Evolutionary conservation across 352 stramenopile genomes (phyloP).

Genomic region (Pythium scleroteichum): DNA sequence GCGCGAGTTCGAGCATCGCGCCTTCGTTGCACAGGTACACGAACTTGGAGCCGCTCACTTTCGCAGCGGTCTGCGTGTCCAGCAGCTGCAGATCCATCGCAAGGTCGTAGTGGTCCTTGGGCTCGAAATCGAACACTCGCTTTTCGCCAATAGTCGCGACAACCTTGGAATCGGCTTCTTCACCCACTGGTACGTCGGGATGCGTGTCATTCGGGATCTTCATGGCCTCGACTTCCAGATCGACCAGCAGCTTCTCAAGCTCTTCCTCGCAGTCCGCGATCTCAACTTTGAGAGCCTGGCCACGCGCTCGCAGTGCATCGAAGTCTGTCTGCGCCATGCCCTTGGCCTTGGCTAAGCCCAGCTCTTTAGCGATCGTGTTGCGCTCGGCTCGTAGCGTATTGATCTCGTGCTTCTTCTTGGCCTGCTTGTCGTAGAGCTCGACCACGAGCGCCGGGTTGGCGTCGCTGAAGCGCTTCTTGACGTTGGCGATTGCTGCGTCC

Average conservation of each 20-base stretch:
- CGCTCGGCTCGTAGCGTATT: conserved; percentile 68
- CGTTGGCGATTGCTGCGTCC: conserved; percentile 54
- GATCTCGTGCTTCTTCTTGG: conserved; percentile 47
- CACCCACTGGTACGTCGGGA: conserved; percentile 60
- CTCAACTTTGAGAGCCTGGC: conserved; percentile 56
- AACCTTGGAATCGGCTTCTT: conserved; percentile 57
- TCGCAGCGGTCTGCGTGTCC: conserved; percentile 68
- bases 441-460: conserved; percentile 64
- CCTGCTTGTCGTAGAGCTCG: conserved; percentile 63
- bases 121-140: conserved; percentile 53
- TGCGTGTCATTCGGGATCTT: conserved; percentile 82
- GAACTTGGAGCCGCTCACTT: conserved; percentile 83
- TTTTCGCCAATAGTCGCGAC: conserved; percentile 57
- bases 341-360: conserved; percentile 49
- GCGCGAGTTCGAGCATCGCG: conserved; percentile 85
- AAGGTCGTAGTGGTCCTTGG: conserved; percentile 75
- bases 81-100: conserved; percentile 65
- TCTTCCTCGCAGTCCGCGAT: conserved; percentile 47
- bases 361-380: conserved; percentile 66
- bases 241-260: conserved; percentile 40
- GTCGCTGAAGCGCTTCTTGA: conserved; percentile 65
- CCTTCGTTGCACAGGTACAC: conserved; percentile 85
- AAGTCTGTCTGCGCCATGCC: conserved; percentile 34
- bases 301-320: conserved; percentile 40
- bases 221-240: conserved; percentile 67